These are phyloP conservation scores for Colletotrichum phormii DNA, from an alignment of 2,329 filamentous ascomycete species.

Conservation along the genomic window DNA sequence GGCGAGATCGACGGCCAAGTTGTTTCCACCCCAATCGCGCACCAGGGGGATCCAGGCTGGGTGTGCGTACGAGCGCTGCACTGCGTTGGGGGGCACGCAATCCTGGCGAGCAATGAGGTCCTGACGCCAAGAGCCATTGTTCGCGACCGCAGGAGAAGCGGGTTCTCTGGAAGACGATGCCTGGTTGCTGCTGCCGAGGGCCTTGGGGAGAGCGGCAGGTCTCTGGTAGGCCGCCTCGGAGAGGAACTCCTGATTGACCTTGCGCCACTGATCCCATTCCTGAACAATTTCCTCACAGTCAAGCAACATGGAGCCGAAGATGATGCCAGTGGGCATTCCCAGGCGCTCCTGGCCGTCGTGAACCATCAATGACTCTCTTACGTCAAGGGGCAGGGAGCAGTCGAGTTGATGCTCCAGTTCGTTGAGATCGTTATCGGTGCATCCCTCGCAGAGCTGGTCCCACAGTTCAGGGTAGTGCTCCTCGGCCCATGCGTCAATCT, in stretches of 20 bases:
- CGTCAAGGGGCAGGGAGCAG: slow-evolving; percentile 91
- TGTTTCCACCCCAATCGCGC: slow-evolving; percentile 98
- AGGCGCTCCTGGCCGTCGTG: slow-evolving; percentile 99
- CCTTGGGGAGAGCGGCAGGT: slow-evolving; percentile 76
- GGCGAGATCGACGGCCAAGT: slow-evolving; percentile 91
- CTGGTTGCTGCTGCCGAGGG: slow-evolving; percentile 73
- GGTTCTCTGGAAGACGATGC: slow-evolving; percentile 77
- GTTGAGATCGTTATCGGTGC: slow-evolving; percentile 94
- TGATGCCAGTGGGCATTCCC: slow-evolving; percentile 88
- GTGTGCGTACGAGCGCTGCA: slow-evolving; percentile 94
- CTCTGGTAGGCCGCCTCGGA: slow-evolving; percentile 67
- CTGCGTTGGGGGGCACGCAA: slow-evolving; percentile 85
- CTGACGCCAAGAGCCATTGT: slow-evolving; percentile 81
- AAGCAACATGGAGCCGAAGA: slow-evolving; percentile 94
- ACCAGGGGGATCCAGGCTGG: slow-evolving; percentile 95
- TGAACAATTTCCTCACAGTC: slow-evolving; percentile 99
- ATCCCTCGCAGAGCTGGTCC: slow-evolving; percentile 93
- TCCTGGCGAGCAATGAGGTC: slow-evolving; percentile 87
- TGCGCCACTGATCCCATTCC: slow-evolving; percentile 97
- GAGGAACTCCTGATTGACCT: slow-evolving; percentile 91
- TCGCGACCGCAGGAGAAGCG: slow-evolving; percentile 56
- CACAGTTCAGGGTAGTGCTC: slow-evolving; percentile 94
- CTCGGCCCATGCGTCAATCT: slow-evolving; percentile 94
- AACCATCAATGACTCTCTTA: slow-evolving; percentile 88
- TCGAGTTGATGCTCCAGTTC: slow-evolving; percentile 97